These are phyloP conservation scores for Xylariaceae sp. DNA, from an alignment of 2,329 filamentous ascomycete genomes.

Conservation along the genomic window DNA sequence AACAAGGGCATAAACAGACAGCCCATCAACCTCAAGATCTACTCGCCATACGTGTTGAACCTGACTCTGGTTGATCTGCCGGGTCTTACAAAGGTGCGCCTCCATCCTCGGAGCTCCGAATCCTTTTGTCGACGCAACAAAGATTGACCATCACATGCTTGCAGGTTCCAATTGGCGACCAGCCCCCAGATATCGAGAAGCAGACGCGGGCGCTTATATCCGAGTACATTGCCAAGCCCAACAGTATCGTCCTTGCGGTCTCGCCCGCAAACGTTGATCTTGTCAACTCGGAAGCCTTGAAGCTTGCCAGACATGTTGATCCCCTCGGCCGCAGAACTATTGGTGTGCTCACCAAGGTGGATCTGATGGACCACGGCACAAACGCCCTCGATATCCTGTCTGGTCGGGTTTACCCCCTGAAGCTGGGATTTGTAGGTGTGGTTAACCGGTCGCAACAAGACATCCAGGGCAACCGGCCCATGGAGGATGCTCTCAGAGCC, in stretches of 20 bases:
- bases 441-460: conserved; percentile 98
- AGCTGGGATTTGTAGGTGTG: conserved; percentile 95
- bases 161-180: conserved; percentile 91
- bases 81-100: conserved; percentile 79
- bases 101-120: not conserved
- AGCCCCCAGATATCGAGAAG: conserved; percentile 96
- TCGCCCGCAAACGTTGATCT: conserved; percentile 97
- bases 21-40: conserved; percentile 97
- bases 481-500: conserved; percentile 82
- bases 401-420: conserved; percentile 90
- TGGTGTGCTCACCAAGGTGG: conserved; percentile 92
- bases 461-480: conserved; percentile 92
- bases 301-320: conserved; percentile 94
- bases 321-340: conserved; percentile 91
- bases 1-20: conserved; percentile 98
- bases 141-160: conserved; percentile 18
- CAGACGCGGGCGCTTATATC: conserved; percentile 94
- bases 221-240: conserved; percentile 98
- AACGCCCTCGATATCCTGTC: conserved; percentile 98
- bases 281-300: conserved; percentile 95
- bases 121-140: not conserved
- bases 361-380: conserved; percentile 97
- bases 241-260: conserved; percentile 94
- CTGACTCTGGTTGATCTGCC: conserved; percentile 94
- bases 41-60: conserved; percentile 93